Conservation (phyloP, 192 early-diverging fungal species). For the Coemansia sp. region DNA sequence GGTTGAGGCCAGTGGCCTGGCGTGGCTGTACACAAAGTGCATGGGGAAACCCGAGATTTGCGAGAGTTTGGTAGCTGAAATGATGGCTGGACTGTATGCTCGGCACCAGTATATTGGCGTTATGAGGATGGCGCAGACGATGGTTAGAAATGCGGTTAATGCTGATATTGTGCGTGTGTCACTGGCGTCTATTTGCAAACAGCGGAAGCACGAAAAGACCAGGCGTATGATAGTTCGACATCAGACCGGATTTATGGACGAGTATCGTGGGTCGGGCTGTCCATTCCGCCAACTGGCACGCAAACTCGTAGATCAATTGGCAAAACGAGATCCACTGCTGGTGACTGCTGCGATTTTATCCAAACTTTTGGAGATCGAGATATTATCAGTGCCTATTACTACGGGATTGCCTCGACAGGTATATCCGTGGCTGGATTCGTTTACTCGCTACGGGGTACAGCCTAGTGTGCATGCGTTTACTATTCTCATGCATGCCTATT, state of each 20-base stretch:
- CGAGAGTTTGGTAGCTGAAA: background rate
- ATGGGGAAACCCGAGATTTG: background rate
- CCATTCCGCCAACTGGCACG: slow-evolving; percentile 8
- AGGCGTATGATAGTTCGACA: background rate
- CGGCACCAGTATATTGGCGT: slow-evolving; percentile 2
- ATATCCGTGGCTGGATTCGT: slow-evolving; percentile 19
- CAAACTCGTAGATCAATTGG: slow-evolving; percentile 15
- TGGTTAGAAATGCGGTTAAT: background rate
- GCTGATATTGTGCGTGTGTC: slow-evolving; percentile 9
- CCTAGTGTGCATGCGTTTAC: slow-evolving; percentile 24
- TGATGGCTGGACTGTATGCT: background rate
- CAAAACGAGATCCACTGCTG: background rate
- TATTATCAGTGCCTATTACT: background rate
- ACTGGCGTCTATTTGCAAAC: slow-evolving; percentile 23
- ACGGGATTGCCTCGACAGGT: slow-evolving; percentile 16
- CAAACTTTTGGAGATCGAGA: slow-evolving; percentile 32
- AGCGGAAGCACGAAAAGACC: background rate
- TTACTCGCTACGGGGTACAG: slow-evolving; percentile 3
- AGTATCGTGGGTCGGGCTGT: background rate
- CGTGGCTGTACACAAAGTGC: background rate
- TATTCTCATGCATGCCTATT: slow-evolving; percentile 22
- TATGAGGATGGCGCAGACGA: background rate
- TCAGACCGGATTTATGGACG: background rate
- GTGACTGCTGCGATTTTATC: slow-evolving; percentile 19
- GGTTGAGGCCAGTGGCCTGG: background rate